Percentiles rank a stretch among this genome's conserved stretches.
These are phyloP conservation scores for Penicillium sp. DNA, from an alignment of 2,329 filamentous ascomycete genomes.

Conservation along the genomic window DNA sequence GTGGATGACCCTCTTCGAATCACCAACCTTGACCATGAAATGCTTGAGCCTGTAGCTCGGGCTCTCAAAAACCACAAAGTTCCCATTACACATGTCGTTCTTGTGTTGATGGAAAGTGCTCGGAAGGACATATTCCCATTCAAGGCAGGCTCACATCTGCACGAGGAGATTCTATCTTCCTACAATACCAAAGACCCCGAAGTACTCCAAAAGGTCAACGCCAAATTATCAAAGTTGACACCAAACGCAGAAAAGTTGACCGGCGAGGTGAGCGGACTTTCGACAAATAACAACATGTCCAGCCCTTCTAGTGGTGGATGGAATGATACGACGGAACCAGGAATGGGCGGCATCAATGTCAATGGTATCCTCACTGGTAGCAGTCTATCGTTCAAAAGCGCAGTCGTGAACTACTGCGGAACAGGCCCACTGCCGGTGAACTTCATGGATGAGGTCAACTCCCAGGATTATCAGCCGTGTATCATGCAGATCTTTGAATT, in stretches of 20 bases:
- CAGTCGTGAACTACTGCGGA: constrained; percentile 34
- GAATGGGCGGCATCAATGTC: constrained; percentile 34
- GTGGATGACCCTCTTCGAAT: constrained; percentile 33
- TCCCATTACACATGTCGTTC: constrained; percentile 32
- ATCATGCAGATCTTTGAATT: constrained; percentile 34
- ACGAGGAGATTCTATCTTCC: constrained; percentile 27
- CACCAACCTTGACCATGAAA: constrained; percentile 30
- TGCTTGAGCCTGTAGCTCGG: constrained; percentile 26
- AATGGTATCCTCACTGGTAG: constrained; percentile 32
- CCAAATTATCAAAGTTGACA: constrained; percentile 27
- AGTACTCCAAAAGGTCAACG: constrained; percentile 18
- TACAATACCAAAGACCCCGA: constrained; percentile 18
- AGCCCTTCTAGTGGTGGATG: constrained; percentile 15
- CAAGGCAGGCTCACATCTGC: constrained; percentile 28
- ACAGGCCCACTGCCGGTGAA: constrained; percentile 31
- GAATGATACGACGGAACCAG: constrained; percentile 23
- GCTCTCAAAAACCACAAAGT: constrained; percentile 27
- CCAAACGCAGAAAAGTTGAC: constrained; percentile 33
- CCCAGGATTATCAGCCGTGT: constrained; percentile 35
- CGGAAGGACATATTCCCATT: constrained; percentile 36
- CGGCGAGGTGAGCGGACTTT: constrained; percentile 26
- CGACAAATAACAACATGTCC: not conserved
- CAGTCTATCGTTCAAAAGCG: constrained; percentile 36
- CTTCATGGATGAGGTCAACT: constrained; percentile 31
- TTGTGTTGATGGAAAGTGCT: constrained; percentile 35